Evolutionary conservation across 2,329 filamentous ascomycete species (phyloP), one percentile per base, ranked within the genome.

Genomic region (Fusarium circinatum): DNA sequence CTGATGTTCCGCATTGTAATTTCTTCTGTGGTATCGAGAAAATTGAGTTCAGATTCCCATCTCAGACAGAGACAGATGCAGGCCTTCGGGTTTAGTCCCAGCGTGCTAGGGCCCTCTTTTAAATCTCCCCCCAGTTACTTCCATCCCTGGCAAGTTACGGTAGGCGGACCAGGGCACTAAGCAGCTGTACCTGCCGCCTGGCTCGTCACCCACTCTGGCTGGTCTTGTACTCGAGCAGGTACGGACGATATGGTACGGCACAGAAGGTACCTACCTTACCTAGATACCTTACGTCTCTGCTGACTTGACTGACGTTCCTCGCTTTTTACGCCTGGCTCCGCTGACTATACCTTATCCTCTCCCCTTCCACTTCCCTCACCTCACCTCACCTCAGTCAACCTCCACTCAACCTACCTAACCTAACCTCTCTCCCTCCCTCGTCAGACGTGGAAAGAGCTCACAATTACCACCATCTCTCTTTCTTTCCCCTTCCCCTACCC

Each of bases 361-460:
- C 61, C 71, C 63, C 65, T 65, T 67, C 62, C 45, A 52, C 39
- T 48, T 58, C 59, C 36, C 63, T 68, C 49, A 60, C 62, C 52
- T 65, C 28, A 51, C 45, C 26, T 48, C 26, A 62, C 70, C 39
- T 70, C 61, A 42, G 44, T 70, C 71, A 70, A 65, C 72, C 71
- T 70, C 51, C 64, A 68, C 62, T 66, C 49, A 51, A 68, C 42
- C 32, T 59, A 59, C 42, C 68, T 45, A 67, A 51, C 56, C 41
- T 59, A 48, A 48, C 70, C 70, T 76, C 61, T 47, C 47, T 71
- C 61, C 61, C 66, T 73, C 73, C 74, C 73, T 76, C 72, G 68
- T 75, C 78, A 79, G 74, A 78, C 77, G 63, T 75, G 75, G 75
- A 75, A 77, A 77, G 78, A 77, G 74, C 76, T 76, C 78, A 76